These are phyloP conservation scores for Acanthamoeba quina DNA, from an alignment of 208 protist genomes.

Conservation along the genomic window DNA sequence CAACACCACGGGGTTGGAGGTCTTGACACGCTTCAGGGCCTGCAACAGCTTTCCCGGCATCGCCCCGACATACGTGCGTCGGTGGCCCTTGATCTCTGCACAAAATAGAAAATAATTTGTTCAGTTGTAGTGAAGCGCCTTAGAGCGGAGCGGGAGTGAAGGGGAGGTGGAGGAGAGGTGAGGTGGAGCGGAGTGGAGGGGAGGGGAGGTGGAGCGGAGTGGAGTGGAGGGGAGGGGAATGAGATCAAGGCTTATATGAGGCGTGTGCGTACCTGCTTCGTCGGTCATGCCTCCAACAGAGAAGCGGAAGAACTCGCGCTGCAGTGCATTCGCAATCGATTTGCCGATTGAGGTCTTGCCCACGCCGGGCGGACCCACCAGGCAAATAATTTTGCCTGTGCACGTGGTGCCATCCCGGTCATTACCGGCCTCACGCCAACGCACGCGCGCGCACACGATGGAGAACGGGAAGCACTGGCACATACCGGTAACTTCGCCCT, in stretches of 20 bases:
- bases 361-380: constrained; percentile 91
- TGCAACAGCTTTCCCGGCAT: constrained; percentile 95
- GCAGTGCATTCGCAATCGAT: constrained; percentile 86
- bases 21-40: constrained; percentile 88
- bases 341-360: constrained; percentile 92
- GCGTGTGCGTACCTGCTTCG: constrained; percentile 36
- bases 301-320: constrained; percentile 90
- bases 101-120: not conserved
- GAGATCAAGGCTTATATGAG: not conserved
- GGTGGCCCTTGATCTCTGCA: constrained; percentile 94
- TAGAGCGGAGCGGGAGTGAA: no score
- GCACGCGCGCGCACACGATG: not conserved
- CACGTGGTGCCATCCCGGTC: not conserved
- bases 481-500: constrained; percentile 63
- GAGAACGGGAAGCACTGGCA: not conserved
- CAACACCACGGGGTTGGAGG: constrained; percentile 93
- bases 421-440: not conserved
- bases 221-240: not conserved
- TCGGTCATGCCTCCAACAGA: constrained; percentile 93
- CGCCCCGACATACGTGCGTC: constrained; percentile 89
- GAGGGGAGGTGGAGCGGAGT: not conserved
- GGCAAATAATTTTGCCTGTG: constrained; percentile 91
- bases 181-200: not conserved
- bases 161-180: no score
- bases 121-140: not conserved